A percentile compares a stretch with the other conserved stretches of the same genome.
Conservation (phyloP, 2,329 filamentous ascomycete genomes). For the Chaetomiaceae sp. region DNA sequence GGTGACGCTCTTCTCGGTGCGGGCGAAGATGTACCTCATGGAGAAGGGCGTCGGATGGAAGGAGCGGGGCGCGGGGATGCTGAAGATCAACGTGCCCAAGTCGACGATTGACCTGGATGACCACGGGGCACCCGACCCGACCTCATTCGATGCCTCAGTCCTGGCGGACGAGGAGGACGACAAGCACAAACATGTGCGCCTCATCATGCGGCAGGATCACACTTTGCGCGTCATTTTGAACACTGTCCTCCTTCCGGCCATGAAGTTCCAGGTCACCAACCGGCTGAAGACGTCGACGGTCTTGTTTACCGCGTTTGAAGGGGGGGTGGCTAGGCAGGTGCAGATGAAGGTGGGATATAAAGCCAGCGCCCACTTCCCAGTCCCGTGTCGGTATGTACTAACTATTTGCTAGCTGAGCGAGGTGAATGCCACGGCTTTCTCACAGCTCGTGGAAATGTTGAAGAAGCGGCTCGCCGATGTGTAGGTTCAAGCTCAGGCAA, state of each 20-base stretch:
- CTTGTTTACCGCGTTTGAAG: slow-evolving; percentile 60
- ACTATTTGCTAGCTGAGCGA: slow-evolving; percentile 22
- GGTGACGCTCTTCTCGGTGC: slow-evolving; percentile 66
- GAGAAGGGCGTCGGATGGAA: slow-evolving; percentile 74
- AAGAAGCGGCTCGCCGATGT: slow-evolving; percentile 25
- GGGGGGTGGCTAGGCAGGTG: slow-evolving; percentile 50
- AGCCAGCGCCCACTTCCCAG: no score
- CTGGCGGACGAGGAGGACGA: slow-evolving; percentile 43
- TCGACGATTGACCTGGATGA: slow-evolving; percentile 54
- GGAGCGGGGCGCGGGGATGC: slow-evolving; percentile 76
- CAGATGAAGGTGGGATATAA: slow-evolving; percentile 60
- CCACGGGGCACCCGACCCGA: slow-evolving; percentile 44
- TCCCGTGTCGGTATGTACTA: background rate
- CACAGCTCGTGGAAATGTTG: slow-evolving; percentile 23
- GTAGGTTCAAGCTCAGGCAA: slow-evolving; percentile 7
- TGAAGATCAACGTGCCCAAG: slow-evolving; percentile 76
- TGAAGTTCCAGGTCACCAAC: slow-evolving; percentile 75
- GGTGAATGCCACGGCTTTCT: slow-evolving; percentile 26
- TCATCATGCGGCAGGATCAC: slow-evolving; percentile 89
- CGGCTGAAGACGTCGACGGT: slow-evolving; percentile 67
- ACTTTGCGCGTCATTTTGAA: slow-evolving; percentile 85
- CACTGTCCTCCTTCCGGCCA: slow-evolving; percentile 70
- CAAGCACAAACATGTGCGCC: slow-evolving; percentile 53
- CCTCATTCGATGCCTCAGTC: slow-evolving; percentile 52
- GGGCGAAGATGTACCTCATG: slow-evolving; percentile 82